Evolutionary conservation across 345 rosid genomes (phyloP), one percentile per base, ranked within the genome.

Genomic region (Raphanus sativus): DNA sequence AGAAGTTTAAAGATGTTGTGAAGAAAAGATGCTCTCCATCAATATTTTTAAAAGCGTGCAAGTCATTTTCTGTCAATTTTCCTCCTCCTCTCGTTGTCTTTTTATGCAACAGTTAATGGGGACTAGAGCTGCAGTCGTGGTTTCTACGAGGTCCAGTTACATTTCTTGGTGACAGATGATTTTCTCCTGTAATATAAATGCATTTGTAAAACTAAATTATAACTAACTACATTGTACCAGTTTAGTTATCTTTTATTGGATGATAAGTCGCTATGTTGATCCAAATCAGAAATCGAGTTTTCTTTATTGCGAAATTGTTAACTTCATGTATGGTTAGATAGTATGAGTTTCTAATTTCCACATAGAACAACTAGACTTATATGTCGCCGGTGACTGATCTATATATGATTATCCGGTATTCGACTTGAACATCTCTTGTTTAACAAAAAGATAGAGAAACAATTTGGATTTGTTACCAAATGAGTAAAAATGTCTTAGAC

Each of bases 111-210:
- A 34, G 62, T 55, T 38, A 74, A 79, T 79, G 77, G n/a, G 17
- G 59, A 73, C 70, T 52, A 29, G 70, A 69, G 66, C 40, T 45
- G 55, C 82, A 69, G 75, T 74, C 82, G 82, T 74, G 82, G 79
- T 69, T 80, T 75, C 82, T 80, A 64, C 21, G 71, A 74, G 79
- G 79, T 80, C 79, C 82, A 80, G 55, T 80, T 80, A 69, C 79
- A 63, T 74, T 75, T 80, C 33, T 55, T 70, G 72, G 66, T 40
- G 71, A 63, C 79, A 29, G 72, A 78, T 25, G 33, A 25, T 59
- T 59, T 58, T 58, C 10, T 21, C 28, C 26, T 4, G 17, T 16
- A 54, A 40, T 40, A 10, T 40, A 40, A 40, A 21, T 21, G 21
- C 21, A 21, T 21, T 21, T 21, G 21, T 21, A 21, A 21, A 21